These are phyloP conservation scores for Vitis vinifera DNA, from an alignment of 164 flowering plant species.

Conservation along the genomic window ASM3070453v1 NC_081817.1:28349001-28349500, in stretches of 20 bases:
- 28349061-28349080: slow-evolving; percentile 58
- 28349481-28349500: slow-evolving; percentile 15
- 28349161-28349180: background rate
- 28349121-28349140: background rate
- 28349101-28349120: background rate
- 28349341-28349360: slow-evolving; percentile 52
- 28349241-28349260: slow-evolving; percentile 42
- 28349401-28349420: slow-evolving; percentile 52
- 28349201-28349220: slow-evolving; percentile 54
- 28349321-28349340: slow-evolving; percentile 55
- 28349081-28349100: slow-evolving; percentile 47
- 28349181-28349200: slow-evolving; percentile 50
- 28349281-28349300: slow-evolving; percentile 55
- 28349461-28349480: slow-evolving; percentile 29
- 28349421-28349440: slow-evolving; percentile 37
- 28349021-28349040: slow-evolving; percentile 56
- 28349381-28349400: slow-evolving; percentile 60
- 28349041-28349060: slow-evolving; percentile 55
- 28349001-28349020: slow-evolving; percentile 59
- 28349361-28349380: slow-evolving; percentile 54
- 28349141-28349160: background rate
- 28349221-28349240: slow-evolving; percentile 49
- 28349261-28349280: slow-evolving; percentile 40
- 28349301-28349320: slow-evolving; percentile 44
- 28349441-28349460: slow-evolving; percentile 35